These are phyloP conservation scores for Telfairia occidentalis DNA, from an alignment of 331 rosid genomes.

Conservation along the genomic window DNA sequence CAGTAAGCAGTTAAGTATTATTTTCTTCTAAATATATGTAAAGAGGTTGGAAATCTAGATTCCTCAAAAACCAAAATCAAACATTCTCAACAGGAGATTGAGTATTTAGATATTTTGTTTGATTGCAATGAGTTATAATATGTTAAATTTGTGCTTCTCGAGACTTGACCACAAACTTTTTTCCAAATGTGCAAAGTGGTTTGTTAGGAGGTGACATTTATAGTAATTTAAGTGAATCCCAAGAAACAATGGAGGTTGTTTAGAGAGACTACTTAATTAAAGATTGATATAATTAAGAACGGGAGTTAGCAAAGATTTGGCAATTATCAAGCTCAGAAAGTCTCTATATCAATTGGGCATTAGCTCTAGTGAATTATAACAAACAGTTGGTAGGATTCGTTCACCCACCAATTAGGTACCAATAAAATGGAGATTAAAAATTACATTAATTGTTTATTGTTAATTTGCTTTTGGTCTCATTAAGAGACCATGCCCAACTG, in stretches of 20 bases:
- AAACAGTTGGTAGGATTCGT: neutral
- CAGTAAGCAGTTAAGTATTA: too few relatives aligned
- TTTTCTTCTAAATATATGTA: too few relatives aligned
- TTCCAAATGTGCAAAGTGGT: neutral
- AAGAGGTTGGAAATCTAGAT: too few relatives aligned
- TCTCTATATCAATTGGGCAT: neutral
- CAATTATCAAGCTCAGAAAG: neutral
- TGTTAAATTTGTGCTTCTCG: neutral
- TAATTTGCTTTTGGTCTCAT: neutral
- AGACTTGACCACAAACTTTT: neutral
- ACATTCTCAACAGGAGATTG: too few relatives aligned
- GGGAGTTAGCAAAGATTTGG: neutral
- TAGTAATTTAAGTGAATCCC: neutral
- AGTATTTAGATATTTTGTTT: too few relatives aligned
- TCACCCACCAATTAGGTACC: conserved; percentile 14
- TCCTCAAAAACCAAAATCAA: too few relatives aligned
- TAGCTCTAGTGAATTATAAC: neutral
- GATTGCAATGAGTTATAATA: neutral
- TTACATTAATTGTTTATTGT: neutral
- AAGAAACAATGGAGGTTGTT: neutral
- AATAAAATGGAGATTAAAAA: neutral
- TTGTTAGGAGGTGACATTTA: neutral
- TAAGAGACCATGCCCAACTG: neutral
- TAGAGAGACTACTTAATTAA: neutral
- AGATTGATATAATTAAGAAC: neutral